Conservation (phyloP, 2,329 filamentous ascomycete genomes). For the Tolypocladium inflatum region DNA sequence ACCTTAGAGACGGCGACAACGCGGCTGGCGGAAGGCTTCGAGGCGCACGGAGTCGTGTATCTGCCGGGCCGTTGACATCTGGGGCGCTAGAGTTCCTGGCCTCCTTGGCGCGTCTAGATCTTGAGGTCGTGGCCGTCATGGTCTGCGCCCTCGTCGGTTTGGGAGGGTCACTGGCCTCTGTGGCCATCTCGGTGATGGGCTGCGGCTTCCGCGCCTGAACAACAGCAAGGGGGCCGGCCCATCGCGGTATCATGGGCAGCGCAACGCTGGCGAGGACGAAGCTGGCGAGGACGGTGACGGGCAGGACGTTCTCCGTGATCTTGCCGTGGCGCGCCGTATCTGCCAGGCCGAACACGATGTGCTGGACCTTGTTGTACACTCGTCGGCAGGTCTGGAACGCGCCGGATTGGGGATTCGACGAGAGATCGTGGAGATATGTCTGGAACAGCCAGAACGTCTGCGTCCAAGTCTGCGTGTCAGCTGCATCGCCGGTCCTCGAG, state of each 20-base stretch:
- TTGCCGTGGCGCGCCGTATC: conserved; percentile 61
- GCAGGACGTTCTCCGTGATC: conserved; percentile 73
- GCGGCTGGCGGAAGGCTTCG: conserved; percentile 12
- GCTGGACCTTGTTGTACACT: conserved; percentile 82
- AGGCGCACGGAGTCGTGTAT: conserved; percentile 15
- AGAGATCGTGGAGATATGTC: conserved; percentile 75
- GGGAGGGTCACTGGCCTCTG: conserved; percentile 24
- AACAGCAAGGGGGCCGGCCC: conserved; percentile 72
- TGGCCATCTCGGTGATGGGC: conserved; percentile 17
- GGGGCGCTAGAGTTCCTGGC: conserved; percentile 35
- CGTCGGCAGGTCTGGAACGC: conserved; percentile 74
- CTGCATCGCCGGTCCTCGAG: neutral
- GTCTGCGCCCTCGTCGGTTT: conserved; percentile 63
- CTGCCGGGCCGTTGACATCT: conserved; percentile 22
- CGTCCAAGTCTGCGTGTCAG: conserved; percentile 9
- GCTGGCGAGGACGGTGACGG: conserved; percentile 72
- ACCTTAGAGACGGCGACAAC: conserved; percentile 13
- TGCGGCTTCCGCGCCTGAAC: conserved; percentile 72
- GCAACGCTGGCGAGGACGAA: conserved; percentile 71
- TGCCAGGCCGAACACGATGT: conserved; percentile 72
- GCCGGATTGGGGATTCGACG: conserved; percentile 63
- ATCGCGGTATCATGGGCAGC: conserved; percentile 64
- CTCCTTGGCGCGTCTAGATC: conserved; percentile 38
- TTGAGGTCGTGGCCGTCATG: conserved; percentile 40
- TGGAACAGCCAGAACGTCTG: conserved; percentile 89